These are phyloP conservation scores for Apiospora rasikravindrae DNA, from an alignment of 2,329 filamentous ascomycete species.

Conservation along the genomic window DNA sequence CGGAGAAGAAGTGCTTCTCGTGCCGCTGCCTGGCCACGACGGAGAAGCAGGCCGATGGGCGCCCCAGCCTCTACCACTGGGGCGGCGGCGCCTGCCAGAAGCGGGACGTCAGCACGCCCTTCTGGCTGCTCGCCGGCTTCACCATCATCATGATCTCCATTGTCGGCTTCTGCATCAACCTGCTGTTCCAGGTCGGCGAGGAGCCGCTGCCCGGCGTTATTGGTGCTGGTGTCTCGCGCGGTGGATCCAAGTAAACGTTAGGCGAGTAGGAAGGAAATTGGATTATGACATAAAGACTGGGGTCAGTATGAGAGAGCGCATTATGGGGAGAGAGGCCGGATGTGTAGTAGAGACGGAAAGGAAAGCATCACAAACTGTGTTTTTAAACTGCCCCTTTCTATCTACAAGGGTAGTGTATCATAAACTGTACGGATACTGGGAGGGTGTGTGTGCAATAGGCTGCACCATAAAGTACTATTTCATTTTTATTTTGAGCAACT, in stretches of 20 bases:
- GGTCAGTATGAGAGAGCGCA: not conserved
- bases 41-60: slow-evolving; percentile 49
- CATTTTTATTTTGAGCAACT: not conserved
- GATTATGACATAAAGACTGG: not conserved
- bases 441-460: not conserved
- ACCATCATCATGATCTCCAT: slow-evolving; percentile 72
- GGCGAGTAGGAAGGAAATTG: not conserved
- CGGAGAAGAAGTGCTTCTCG: slow-evolving; percentile 68
- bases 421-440: slow-evolving; percentile 23
- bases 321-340: not conserved
- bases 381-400: slow-evolving; percentile 13
- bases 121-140: slow-evolving; percentile 84
- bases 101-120: slow-evolving; percentile 84
- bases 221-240: slow-evolving; percentile 83
- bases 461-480: slow-evolving; percentile 15
- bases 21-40: slow-evolving; percentile 75
- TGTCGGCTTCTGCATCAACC: slow-evolving; percentile 72
- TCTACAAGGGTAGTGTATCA: slow-evolving; percentile 23
- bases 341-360: not conserved
- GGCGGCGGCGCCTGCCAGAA: slow-evolving; percentile 89
- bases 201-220: slow-evolving; percentile 93
- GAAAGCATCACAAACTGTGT: slow-evolving; percentile 1
- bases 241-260: slow-evolving; percentile 59
- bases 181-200: slow-evolving; percentile 83
- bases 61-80: slow-evolving; percentile 71